phyloP scores from a whole-genome alignment of 306 rosid genomes.

The Trifolium fragiferum region DNA sequence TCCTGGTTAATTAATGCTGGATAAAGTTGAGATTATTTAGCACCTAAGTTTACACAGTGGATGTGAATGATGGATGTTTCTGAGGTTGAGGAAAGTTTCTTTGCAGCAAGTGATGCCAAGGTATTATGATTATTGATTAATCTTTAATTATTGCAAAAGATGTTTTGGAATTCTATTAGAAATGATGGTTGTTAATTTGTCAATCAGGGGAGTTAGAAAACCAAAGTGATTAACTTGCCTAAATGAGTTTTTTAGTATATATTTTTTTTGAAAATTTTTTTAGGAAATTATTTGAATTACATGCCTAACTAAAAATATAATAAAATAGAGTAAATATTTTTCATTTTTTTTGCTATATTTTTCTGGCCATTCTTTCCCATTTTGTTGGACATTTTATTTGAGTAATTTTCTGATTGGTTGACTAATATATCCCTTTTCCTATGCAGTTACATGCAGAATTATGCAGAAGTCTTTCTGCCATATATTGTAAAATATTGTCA shows the following conservation, averaged over 20 bases:
- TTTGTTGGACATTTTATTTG: neutral
- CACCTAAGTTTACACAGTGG: conserved; percentile 24
- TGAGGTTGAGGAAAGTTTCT: conserved; percentile 80
- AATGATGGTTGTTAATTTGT: neutral
- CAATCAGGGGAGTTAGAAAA: neutral
- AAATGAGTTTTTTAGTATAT: neutral
- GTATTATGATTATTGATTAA: conserved; percentile 34
- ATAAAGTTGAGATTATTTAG: conserved; percentile 55
- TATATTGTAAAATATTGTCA: conserved; percentile 77
- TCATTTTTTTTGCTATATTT: conserved; percentile 21
- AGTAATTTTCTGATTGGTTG: conserved; percentile 2
- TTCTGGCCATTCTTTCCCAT: conserved; percentile 14
- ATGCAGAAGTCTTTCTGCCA: conserved; percentile 85
- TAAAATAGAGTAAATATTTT: conserved; percentile 13
- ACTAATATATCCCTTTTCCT: conserved; percentile 36
- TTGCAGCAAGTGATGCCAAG: conserved; percentile 90
- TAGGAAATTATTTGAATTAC: conserved; percentile 32
- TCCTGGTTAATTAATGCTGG: conserved; percentile 25
- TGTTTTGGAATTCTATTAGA: conserved; percentile 23
- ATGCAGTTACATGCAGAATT: conserved; percentile 87
- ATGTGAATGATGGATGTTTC: conserved; percentile 70
- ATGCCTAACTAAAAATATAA: neutral
- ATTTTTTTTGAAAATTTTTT: neutral
- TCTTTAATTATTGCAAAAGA: conserved; percentile 8
- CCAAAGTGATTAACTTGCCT: conserved; percentile 23